phyloP scores from a whole-genome alignment of 768 basidiomycete species.

The Lyophyllum semitale region DNA sequence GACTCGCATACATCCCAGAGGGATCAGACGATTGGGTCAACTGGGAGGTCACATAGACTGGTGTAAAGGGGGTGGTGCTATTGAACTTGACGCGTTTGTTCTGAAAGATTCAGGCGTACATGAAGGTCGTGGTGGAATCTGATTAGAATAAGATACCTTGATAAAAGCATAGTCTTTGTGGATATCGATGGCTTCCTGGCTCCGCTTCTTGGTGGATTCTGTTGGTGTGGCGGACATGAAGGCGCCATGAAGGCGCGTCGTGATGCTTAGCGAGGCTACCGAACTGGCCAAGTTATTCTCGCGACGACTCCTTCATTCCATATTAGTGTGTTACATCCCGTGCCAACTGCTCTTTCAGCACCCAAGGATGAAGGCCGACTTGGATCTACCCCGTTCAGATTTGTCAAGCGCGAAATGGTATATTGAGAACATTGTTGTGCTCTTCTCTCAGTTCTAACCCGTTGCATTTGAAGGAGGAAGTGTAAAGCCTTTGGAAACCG shows the following conservation, averaged over 20 bases:
- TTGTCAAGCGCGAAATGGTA: too few species aligned
- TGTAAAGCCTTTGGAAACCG: too few species aligned
- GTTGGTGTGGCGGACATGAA: constrained; percentile 3
- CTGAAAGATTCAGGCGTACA: constrained; percentile 13
- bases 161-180: constrained; percentile 21
- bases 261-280: too few species aligned
- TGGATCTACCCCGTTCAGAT: constrained; percentile 28
- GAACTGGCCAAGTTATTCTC: too few species aligned
- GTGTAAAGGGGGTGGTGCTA: constrained; percentile 44
- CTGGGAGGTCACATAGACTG: too few species aligned
- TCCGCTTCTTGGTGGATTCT: constrained; percentile 5
- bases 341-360: constrained; percentile 35
- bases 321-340: constrained; percentile 32
- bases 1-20: too few species aligned
- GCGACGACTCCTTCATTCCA: not conserved
- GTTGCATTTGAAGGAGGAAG: too few species aligned
- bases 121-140: not conserved
- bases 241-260: too few species aligned
- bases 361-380: constrained; percentile 26
- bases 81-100: constrained; percentile 37
- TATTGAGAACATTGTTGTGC: too few species aligned
- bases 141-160: constrained; percentile 8
- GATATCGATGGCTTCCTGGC: constrained; percentile 16
- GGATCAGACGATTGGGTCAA: too few species aligned
- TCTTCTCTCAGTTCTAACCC: too few species aligned